Evolutionary conservation across 441 rosid species (phyloP), one percentile per base, ranked within the genome.

Genomic region (Syzygium malaccense): DNA sequence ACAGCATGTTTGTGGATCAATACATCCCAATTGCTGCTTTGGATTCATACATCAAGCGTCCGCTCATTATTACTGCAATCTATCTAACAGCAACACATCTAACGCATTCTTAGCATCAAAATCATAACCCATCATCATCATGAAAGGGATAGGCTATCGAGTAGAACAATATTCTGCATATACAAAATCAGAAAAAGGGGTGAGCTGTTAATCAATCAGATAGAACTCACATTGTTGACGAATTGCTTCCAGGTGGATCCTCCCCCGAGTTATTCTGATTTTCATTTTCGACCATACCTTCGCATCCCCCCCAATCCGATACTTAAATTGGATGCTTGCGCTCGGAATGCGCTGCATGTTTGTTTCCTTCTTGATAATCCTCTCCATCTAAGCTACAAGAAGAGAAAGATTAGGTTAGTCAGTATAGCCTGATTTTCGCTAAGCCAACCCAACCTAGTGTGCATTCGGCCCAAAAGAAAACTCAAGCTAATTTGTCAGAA

Each of bases 301-400:
- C 94, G 89, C 91, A 93, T 88, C 94, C 94, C 58, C 7, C 94
- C 98, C 17, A 97, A 94, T 80, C 98, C 99, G 91, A 94, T 68
- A 88, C 93, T 94, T 86, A 92, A 91, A 91, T 94, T 91, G 85
- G 98, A 95, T 88, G 97, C 98, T 53, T 91, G 93, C 88, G 90
- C 94, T 94, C 90, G 95, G 51, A 94, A 85, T 28, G 85, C 90
- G 87, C 91, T 53, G 64, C 89, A 87, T 7, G 87, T 80, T 58
- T 90, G 91, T 64, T 89, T 93, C 91, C 92, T 87, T 87, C 93
- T 92, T 56, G 91, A 80, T 92, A 89, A 90, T 89, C 92, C 93
- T 91, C 97, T 95, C 92, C 92, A 93, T 93, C 96, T 95, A 92
- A 45, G 95, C 99, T 96, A 92, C 60, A 94, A 90, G 25, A 90